Evolutionary conservation across 2,329 filamentous ascomycete species (phyloP), one percentile per base, ranked within the genome.

Genomic region (Scedosporium dehoogii): DNA sequence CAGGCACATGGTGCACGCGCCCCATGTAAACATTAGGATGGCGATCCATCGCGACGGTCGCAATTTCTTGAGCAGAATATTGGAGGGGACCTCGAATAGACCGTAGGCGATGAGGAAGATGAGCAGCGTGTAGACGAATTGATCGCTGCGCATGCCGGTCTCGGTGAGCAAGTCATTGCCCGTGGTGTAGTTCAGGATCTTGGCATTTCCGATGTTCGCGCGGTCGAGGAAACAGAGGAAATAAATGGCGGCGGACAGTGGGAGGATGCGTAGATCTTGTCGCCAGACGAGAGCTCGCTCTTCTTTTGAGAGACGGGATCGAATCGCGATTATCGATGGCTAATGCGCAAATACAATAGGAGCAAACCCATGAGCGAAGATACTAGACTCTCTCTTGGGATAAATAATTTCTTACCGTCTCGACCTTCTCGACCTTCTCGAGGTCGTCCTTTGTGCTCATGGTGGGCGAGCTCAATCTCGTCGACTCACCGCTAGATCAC

Each of bases 141-240:
- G 78, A 69, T 80, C 77, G 60, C 81, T 77, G 1, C 81, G 83
- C 81, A 89, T 87, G 65, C 78, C 67, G 1, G 85, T 86, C 68
- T 84, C 80, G 18, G 78, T 76, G 42, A 88, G 79, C 66, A 90
- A 79, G 73, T 88, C 85, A 70, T 89, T 76, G 55, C 78, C 71
- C 0, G 81, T 81, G 10, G 82, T 77, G 21, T 79, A 74, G 69
- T 90, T 89, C 65, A 89, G 77, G 27, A 88, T 83, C 71, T 84
- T 85, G 51, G 86, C 85, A 70, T 88, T 88, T 69, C 85, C 85
- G 63, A 90, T 89, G 71, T 89, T 90, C 62, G 84, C 81, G 53
- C 84, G 78, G 72, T 89, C 86, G 25, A 89, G 79, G 70, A 86
- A 89, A 72, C 84, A 87, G 23, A 89, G 78, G 56, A 89, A 78